Percentiles rank a stretch among this genome's conserved stretches.
Evolutionary conservation across 495 filamentous ascomycete genomes (phyloP).

Genomic region (Hypoxylon perforatum): DNA sequence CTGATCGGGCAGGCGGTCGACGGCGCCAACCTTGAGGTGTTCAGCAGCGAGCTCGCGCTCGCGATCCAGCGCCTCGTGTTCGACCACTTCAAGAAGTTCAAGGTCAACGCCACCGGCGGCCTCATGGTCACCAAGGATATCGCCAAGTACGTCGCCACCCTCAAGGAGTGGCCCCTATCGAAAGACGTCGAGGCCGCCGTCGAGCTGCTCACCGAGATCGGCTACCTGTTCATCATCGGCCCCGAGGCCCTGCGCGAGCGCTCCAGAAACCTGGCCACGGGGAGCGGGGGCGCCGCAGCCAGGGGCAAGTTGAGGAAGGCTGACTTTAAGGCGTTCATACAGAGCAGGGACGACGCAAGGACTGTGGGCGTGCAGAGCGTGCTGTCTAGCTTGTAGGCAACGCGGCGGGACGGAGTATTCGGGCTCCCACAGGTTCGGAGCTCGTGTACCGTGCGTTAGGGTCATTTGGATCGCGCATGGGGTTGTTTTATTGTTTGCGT

Average conservation of each 20-base stretch:
- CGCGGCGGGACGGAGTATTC: background rate
- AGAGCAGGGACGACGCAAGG: constrained; percentile 82
- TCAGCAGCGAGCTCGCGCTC: constrained; percentile 86
- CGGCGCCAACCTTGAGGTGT: constrained; percentile 77
- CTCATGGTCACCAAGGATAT: constrained; percentile 97
- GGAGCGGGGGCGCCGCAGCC: constrained; percentile 49
- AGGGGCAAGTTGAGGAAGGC: constrained; percentile 67
- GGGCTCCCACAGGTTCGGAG: background rate
- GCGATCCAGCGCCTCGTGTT: constrained; percentile 81
- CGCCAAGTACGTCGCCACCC: constrained; percentile 84
- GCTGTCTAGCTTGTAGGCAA: constrained; percentile 64
- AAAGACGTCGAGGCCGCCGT: constrained; percentile 77
- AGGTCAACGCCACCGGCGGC: constrained; percentile 88
- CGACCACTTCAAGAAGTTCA: constrained; percentile 93
- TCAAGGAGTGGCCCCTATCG: constrained; percentile 80
- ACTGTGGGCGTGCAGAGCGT: constrained; percentile 84
- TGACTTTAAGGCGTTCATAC: constrained; percentile 86
- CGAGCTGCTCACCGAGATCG: constrained; percentile 90
- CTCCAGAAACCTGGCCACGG: constrained; percentile 64
- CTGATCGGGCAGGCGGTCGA: constrained; percentile 74
- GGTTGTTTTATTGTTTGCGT: background rate
- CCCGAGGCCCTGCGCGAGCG: constrained; percentile 86
- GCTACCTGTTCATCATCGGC: constrained; percentile 95
- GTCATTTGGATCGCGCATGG: constrained; percentile 26
- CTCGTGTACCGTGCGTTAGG: background rate